Evolutionary conservation across 2,329 filamentous ascomycete species (phyloP).

Genomic region (Botrytis deweyae): DNA sequence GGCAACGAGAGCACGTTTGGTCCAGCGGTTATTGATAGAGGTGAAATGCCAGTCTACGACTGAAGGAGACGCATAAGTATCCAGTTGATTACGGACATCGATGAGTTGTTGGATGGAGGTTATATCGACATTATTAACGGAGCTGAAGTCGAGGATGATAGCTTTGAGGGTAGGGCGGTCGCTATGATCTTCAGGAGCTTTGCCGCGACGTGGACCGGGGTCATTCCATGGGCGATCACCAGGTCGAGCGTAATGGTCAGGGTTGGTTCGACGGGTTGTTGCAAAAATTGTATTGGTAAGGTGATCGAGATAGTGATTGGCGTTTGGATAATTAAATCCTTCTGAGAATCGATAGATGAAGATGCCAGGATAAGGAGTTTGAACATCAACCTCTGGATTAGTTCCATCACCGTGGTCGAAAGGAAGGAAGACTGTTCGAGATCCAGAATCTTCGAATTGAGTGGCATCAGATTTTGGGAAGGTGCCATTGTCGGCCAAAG

Average conservation of each 20-base stretch:
- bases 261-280: conserved; percentile 74
- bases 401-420: conserved; percentile 85
- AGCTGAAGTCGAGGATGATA: conserved; percentile 90
- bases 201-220: conserved; percentile 67
- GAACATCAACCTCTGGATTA: conserved; percentile 78
- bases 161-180: conserved; percentile 73
- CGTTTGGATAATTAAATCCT: conserved; percentile 95
- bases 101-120: conserved; percentile 91
- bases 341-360: conserved; percentile 96
- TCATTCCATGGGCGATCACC: conserved; percentile 96
- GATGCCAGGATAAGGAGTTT: conserved; percentile 82
- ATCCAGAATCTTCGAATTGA: conserved; percentile 45
- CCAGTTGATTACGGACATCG: conserved; percentile 91
- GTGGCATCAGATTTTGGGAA: conserved; percentile 34
- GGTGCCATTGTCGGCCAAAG: conserved; percentile 59
- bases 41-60: conserved; percentile 94
- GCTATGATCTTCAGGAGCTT: conserved; percentile 47
- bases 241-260: conserved; percentile 59
- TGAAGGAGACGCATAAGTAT: conserved; percentile 77
- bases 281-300: conserved; percentile 66
- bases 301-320: conserved; percentile 82
- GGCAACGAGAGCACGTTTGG: conserved; percentile 81
- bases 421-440: conserved; percentile 82
- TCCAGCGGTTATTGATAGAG: conserved; percentile 92
- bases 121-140: conserved; percentile 90